Conservation (phyloP, 164 flowering plant species). For the Platanus orientalis region DNA sequence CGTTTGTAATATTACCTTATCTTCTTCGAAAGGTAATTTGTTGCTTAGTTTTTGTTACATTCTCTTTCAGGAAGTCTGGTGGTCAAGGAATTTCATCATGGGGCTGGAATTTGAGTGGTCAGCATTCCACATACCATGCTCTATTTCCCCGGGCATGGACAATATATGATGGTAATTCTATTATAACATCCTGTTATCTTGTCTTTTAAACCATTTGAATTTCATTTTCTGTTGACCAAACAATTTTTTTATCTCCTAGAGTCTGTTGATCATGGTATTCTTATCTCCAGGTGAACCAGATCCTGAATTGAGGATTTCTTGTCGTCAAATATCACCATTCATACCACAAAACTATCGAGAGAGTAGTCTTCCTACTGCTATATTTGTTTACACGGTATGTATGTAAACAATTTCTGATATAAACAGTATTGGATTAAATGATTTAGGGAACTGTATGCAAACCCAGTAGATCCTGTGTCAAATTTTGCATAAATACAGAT, state of each 20-base stretch:
- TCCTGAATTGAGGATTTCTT: conserved; percentile 89
- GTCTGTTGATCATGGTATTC: neutral
- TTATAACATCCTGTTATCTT: neutral
- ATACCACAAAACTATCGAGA: conserved; percentile 92
- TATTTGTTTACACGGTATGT: conserved; percentile 94
- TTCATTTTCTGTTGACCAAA: neutral
- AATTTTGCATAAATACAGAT: too few relatives aligned
- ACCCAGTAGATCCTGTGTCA: neutral
- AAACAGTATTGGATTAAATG: too few relatives aligned
- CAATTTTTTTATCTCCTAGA: neutral
- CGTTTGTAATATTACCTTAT: too few relatives aligned
- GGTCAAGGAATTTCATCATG: conserved; percentile 92
- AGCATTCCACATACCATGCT: conserved; percentile 97
- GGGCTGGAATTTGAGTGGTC: conserved; percentile 98
- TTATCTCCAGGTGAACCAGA: conserved; percentile 86
- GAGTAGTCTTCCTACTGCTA: conserved; percentile 94
- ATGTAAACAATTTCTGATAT: neutral
- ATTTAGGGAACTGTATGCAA: neutral
- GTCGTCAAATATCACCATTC: conserved; percentile 98
- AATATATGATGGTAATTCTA: conserved; percentile 73
- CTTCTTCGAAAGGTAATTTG: neutral
- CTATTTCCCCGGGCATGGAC: conserved; percentile 99
- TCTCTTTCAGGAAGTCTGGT: conserved; percentile 50
- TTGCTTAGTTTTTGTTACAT: conserved; percentile 2
- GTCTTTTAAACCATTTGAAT: neutral